Evolutionary conservation across 768 basidiomycete genomes (phyloP), one percentile per base, ranked within the genome.

Genomic region (Strobilomyces echinocephalus): DNA sequence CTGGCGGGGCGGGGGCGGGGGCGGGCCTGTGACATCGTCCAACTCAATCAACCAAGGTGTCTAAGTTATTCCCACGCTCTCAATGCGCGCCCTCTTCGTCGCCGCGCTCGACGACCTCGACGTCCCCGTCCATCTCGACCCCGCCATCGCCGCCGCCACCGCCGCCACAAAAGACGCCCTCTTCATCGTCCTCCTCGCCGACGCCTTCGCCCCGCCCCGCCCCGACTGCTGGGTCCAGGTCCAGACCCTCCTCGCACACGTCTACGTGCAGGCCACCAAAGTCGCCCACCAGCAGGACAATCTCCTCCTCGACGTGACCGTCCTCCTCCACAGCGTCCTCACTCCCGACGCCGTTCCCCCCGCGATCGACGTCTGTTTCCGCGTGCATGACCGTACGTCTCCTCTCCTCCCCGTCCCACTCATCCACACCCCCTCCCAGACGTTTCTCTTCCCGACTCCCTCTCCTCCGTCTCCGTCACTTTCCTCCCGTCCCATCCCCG

Each of bases 181-280:
- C 61, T 64, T 80, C 49, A 79, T 91, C 63, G 66, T 88, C 58
- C 77, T 91, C 56, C 72, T 87, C 65, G 84, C 86, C 10, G 73
- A 79, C 5, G 70, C 79, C 55, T 87, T 89, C 67, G 77, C 80
- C 41, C 56, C 55, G 6, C 65, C 80, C 30, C 79, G 77, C 53
- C 76, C 79, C 2, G 69, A 66, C 16, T 68, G 67, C 30, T 97
- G 87, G 83, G 73, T 82, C 49, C 75, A 76, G 18, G 76, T 94
- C 3, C 91, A 95, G 72, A 72, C 78, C 10, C 77, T 95, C 43
- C 76, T 97, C 56, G 89, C 89, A 0, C 86, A 82, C 63, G 80
- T 89, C 36, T 97, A 97, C 68, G 88, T 91, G 3, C 85, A 88
- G 59, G 88, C 90, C n/a, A 87, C 87, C 14, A 84, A 80, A 60